Evolutionary conservation across 2,329 filamentous ascomycete species (phyloP), one percentile per base, ranked within the genome.

Genomic region (Fusarium heterosporum): DNA sequence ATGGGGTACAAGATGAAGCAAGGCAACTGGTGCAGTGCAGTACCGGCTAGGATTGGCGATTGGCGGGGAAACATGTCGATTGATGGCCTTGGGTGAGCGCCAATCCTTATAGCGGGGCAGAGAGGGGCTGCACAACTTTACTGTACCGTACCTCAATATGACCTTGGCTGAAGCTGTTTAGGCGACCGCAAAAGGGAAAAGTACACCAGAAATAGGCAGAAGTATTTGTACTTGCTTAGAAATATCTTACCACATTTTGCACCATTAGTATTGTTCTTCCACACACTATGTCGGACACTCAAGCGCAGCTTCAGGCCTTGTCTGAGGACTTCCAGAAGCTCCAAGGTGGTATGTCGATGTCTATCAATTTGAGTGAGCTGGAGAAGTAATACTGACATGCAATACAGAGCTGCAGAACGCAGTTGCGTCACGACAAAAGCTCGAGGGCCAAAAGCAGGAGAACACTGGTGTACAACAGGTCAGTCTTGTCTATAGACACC

Each of bases 391-490:
- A n/a, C 65, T 72, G 34, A 72, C 48, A 39, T 30, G 4, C 17
- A 16, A 19, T 26, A 8, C 52, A 97, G 96, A 98, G 72, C 86
- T 98, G 55, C 91, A 93, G 78, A 86, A 84, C 41, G 83, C 88
- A 17, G 88, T 98, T 26, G 85, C 89, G 42, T 91, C 93, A 11
- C 88, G 94, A 66, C 94, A 99, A 81, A 96, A 92, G 80, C 88
- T 99, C 8, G 94, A 97, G 77, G 92, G 93, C 8, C 96, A 99
- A 79, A 92, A 92, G 77, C 93, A 97, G 75, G 96, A 99, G 78
- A 99, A 98, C 76, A 81, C 90, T 47, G 90, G 91, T 16, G 96
- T 99, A 11, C 89, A 96, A 78, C 91, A 92, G 81, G 92, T 93
- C 71, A 42, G 78, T 53, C 29, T 11, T 32, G 17, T 29, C 25